Evolutionary conservation across 345 rosid genomes (phyloP).

Genomic region (Physaria fendleri): DNA sequence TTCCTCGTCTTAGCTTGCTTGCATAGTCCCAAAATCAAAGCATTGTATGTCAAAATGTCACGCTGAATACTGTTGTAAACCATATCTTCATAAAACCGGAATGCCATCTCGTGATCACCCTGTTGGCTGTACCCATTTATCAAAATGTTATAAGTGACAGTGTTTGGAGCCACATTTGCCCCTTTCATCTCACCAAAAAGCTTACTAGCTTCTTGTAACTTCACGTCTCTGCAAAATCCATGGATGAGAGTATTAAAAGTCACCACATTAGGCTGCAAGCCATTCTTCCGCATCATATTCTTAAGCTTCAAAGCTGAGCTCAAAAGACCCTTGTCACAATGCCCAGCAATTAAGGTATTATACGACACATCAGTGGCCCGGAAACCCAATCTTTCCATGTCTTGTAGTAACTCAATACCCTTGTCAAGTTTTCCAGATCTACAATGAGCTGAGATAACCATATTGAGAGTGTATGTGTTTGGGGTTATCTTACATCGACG

Average conservation of each 20-base stretch:
- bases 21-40: slow-evolving; percentile 72
- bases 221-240: slow-evolving; percentile 60
- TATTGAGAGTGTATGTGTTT: slow-evolving; percentile 65
- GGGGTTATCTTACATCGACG: slow-evolving; percentile 58
- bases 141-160: slow-evolving; percentile 71
- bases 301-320: slow-evolving; percentile 59
- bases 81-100: slow-evolving; percentile 68
- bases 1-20: slow-evolving; percentile 87
- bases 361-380: slow-evolving; percentile 45
- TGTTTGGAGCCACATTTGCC: slow-evolving; percentile 44
- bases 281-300: slow-evolving; percentile 44
- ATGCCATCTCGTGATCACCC: slow-evolving; percentile 49
- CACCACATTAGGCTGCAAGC: slow-evolving; percentile 49
- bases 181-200: slow-evolving; percentile 61
- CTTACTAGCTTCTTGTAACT: slow-evolving; percentile 54
- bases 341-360: slow-evolving; percentile 70
- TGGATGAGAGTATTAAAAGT: slow-evolving; percentile 61
- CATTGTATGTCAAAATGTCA: slow-evolving; percentile 70
- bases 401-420: slow-evolving; percentile 47
- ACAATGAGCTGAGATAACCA: slow-evolving; percentile 60
- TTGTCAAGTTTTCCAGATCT: slow-evolving; percentile 57
- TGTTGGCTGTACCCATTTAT: slow-evolving; percentile 56
- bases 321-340: slow-evolving; percentile 58
- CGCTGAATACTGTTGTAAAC: slow-evolving; percentile 44
- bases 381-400: slow-evolving; percentile 49